These are phyloP conservation scores for Mortierella antarctica DNA, from an alignment of 192 early-diverging fungal genomes.

Conservation along the genomic window DNA sequence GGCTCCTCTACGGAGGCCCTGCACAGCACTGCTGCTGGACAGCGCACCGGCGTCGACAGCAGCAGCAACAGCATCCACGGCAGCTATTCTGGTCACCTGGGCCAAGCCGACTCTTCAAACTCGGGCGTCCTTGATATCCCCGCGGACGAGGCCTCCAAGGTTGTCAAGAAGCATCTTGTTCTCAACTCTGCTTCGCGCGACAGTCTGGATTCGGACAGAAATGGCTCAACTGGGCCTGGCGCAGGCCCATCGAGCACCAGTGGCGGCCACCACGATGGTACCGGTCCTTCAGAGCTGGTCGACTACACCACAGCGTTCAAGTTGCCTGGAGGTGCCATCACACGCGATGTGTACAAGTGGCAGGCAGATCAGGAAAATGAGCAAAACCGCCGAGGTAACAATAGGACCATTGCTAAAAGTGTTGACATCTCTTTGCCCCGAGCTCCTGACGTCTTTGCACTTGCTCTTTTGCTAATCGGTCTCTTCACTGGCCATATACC, in stretches of 20 bases:
- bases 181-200: conserved; percentile 60
- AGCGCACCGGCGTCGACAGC: conserved; percentile 38
- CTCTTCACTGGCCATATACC: background rate
- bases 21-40: background rate
- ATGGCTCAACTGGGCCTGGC: conserved; percentile 3
- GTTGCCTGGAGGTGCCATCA: conserved; percentile 80
- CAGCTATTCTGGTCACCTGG: conserved; percentile 13
- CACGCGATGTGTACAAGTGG: conserved; percentile 93
- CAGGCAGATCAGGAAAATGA: conserved; percentile 74
- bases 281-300: conserved; percentile 25
- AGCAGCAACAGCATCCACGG: conserved; percentile 42
- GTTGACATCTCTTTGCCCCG: background rate
- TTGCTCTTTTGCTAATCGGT: conserved; percentile 1
- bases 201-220: conserved; percentile 53
- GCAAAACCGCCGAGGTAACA: conserved; percentile 54
- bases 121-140: conserved; percentile 57
- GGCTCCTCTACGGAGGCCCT: background rate
- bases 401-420: conserved; percentile 8
- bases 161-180: conserved; percentile 77
- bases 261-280: conserved; percentile 44
- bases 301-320: conserved; percentile 58
- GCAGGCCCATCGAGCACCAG: background rate
- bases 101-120: conserved; percentile 18
- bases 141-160: conserved; percentile 68
- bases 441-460: background rate